Base-by-base conservation (phyloP, 2,329 filamentous ascomycete genomes). In the Exutisphaerella laricina region DNA sequence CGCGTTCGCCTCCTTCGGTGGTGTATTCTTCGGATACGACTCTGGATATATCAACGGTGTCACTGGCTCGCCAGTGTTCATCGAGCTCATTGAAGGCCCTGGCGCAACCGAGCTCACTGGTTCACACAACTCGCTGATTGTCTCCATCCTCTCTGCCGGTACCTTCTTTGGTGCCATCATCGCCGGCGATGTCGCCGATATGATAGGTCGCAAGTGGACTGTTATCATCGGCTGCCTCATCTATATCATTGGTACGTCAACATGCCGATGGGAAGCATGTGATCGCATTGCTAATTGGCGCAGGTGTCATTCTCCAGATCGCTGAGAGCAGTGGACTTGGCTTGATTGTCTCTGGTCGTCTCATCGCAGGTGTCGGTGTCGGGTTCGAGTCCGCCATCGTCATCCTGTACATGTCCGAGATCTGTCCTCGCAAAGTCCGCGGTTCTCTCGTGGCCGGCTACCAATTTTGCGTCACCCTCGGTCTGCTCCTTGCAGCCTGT, bases 331-430 rank as follows among this genome's bases (percentile, higher is more conserved):
- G 71, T 40, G 70, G 73, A 26, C 69, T 84, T 9, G 78, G 72
- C 44, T 71, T 79, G 49, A 79, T 88, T 46, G 81, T 86, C 16
- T 75, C 78, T 45, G 85, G 85, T 63, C 84, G 85, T 74, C 68
- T 88, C 45, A 68, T 90, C 56, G 81, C 84, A 35, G 85, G 85
- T 63, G 64, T 88, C 43, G 85, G 85, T 73, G 84, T 88, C 57
- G 85, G 85, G 60, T 88, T 88, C 62, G 83, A 85, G 55, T 87
- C 83, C 6, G 83, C 85, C 58, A 80, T 88, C 58, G 80, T 88
- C 65, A 86, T 88, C 60, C 73, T 88, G 48, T 89, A 92, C 77
- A 90, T 92, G 85, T 87, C 82, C 36, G 86, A 89, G 69, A 86
- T 89, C 61, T 66, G 53, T 55, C 60, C 59, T 9, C 43, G 48